phyloP scores from a whole-genome alignment of 1,284 basidiomycete genomes.

The Leccinum subfulvum region DNA sequence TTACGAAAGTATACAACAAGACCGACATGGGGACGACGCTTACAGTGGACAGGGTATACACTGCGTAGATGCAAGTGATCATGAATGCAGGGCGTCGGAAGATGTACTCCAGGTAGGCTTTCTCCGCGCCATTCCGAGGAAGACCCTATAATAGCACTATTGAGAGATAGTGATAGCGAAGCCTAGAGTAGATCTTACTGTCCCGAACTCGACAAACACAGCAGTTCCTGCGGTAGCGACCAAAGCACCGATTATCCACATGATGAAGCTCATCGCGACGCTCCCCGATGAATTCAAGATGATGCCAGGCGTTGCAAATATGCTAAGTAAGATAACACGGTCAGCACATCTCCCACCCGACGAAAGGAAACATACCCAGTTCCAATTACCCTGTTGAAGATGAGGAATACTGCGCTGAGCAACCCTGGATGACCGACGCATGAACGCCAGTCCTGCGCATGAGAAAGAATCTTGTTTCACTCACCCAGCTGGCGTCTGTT shows the following conservation, averaged over 20 bases:
- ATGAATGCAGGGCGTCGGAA: conserved; percentile 64
- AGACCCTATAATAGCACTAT: conserved; percentile 44
- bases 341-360: neutral
- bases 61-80: conserved; percentile 56
- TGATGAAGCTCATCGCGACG: conserved; percentile 57
- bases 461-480: conserved; percentile 5
- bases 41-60: conserved; percentile 61
- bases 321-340: conserved; percentile 43
- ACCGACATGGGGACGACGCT: conserved; percentile 18
- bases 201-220: conserved; percentile 74
- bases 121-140: conserved; percentile 72
- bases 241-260: conserved; percentile 70
- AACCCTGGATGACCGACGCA: conserved; percentile 38
- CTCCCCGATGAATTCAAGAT: conserved; percentile 68
- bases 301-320: conserved; percentile 71
- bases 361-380: conserved; percentile 51
- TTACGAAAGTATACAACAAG: neutral
- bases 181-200: conserved; percentile 41
- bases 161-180: neutral
- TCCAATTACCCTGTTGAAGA: conserved; percentile 78
- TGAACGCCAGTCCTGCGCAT: neutral
- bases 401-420: conserved; percentile 62
- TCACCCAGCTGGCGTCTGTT: conserved; percentile 44
- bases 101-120: conserved; percentile 73
- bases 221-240: conserved; percentile 64